phyloP scores from a whole-genome alignment of 1,284 basidiomycete species.

The Trichosporon coremiiforme region DNA sequence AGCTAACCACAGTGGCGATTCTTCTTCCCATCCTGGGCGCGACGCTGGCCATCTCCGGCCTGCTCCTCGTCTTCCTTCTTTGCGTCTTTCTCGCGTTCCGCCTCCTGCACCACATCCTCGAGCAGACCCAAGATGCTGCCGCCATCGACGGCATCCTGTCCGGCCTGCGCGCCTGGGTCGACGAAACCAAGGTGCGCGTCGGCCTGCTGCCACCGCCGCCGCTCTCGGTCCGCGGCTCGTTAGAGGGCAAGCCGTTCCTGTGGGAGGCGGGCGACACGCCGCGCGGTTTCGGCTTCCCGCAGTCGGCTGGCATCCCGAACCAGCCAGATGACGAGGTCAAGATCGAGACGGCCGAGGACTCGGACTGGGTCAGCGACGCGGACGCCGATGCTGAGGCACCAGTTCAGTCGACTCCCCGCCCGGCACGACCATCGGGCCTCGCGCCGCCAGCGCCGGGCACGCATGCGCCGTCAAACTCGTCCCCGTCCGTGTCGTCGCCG shows the following conservation, averaged over 20 bases:
- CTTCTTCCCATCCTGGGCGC: slow-evolving; percentile 2
- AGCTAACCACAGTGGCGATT: slow-evolving; percentile 2
- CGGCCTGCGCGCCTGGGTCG: neutral
- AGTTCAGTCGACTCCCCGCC: neutral
- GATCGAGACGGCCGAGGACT: neutral
- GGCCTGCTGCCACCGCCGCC: neutral
- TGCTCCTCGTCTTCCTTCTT: slow-evolving; percentile 3
- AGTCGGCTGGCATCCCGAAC: neutral
- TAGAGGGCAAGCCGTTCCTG: slow-evolving; percentile 5
- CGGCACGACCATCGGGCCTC: neutral
- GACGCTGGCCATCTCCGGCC: neutral
- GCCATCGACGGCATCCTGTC: slow-evolving; percentile 7
- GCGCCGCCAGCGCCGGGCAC: neutral
- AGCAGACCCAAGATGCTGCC: slow-evolving; percentile 7
- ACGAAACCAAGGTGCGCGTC: neutral
- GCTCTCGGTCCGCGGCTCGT: neutral
- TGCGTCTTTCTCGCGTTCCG: neutral
- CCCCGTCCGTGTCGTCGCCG: neutral
- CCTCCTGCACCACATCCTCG: slow-evolving; percentile 11
- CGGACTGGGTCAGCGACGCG: slow-evolving; percentile 15
- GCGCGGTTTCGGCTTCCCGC: neutral
- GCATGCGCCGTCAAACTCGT: neutral
- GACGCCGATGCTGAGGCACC: slow-evolving; percentile 6
- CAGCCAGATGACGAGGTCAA: neutral
- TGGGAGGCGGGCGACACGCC: slow-evolving; percentile 2